Conservation (phyloP, 768 basidiomycete genomes). For the Tylopilus balloui region DNA sequence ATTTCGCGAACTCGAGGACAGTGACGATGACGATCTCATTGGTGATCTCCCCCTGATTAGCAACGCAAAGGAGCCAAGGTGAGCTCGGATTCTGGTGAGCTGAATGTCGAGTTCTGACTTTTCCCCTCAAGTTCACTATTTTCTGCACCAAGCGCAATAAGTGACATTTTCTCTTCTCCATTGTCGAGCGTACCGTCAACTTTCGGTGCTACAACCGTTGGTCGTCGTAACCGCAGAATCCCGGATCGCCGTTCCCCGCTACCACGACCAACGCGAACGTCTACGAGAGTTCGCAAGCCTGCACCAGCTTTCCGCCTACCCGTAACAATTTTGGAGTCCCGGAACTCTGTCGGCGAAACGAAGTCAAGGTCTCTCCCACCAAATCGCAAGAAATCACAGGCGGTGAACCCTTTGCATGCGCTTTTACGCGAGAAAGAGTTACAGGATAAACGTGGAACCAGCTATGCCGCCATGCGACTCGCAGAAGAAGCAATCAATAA, state of each 20-base stretch:
- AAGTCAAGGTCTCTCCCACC: not conserved
- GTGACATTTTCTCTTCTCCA: conserved; percentile 18
- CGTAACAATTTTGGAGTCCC: conserved; percentile 6
- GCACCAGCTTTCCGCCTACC: conserved; percentile 10
- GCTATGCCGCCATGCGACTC: conserved; percentile 38
- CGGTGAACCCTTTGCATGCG: conserved; percentile 49
- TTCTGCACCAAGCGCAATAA: not conserved
- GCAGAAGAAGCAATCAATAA: conserved; percentile 42
- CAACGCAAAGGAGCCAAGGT: conserved; percentile 9
- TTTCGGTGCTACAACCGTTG: not conserved
- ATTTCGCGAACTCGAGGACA: conserved; percentile 45
- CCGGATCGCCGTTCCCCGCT: conserved; percentile 4
- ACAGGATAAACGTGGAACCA: conserved; percentile 32
- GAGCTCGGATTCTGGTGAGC: not conserved
- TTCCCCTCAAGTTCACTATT: conserved; percentile 4
- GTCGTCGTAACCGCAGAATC: not conserved
- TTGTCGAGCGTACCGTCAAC: conserved; percentile 22
- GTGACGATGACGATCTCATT: conserved; percentile 45
- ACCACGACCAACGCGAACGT: conserved; percentile 10
- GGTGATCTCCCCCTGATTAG: conserved; percentile 17
- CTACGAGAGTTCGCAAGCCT: conserved; percentile 20
- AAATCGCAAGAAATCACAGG: conserved; percentile 20
- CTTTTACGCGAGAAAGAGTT: conserved; percentile 50
- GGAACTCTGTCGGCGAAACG: not conserved
- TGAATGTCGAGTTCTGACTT: not conserved